A percentile compares a stretch with the other conserved stretches of the same genome.
These are phyloP conservation scores for Colletotrichum liriopes DNA, from an alignment of 2,329 filamentous ascomycete genomes.

Conservation along the genomic window DNA sequence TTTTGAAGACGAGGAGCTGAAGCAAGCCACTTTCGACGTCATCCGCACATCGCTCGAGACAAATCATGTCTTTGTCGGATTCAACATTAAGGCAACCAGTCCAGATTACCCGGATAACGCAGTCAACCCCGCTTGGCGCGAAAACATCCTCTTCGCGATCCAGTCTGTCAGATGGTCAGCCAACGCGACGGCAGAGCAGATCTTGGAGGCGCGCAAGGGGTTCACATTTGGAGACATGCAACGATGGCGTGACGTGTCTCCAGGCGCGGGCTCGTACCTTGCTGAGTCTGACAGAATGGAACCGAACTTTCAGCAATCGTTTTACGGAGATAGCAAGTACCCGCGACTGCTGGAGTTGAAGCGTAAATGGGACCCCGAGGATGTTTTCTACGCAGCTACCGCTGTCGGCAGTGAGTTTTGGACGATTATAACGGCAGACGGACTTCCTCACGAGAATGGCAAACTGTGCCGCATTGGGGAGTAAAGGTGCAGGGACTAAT, in stretches of 20 bases:
- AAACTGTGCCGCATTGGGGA: neutral
- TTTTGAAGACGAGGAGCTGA: conserved; percentile 16
- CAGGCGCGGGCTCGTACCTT: conserved; percentile 47
- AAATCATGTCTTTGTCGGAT: conserved; percentile 24
- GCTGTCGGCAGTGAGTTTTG: conserved; percentile 50
- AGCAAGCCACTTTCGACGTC: conserved; percentile 24
- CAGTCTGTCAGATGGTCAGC: conserved; percentile 36
- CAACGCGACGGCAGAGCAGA: conserved; percentile 27
- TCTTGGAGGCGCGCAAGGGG: conserved; percentile 45
- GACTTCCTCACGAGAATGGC: conserved; percentile 34
- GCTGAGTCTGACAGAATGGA: conserved; percentile 52
- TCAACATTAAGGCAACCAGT: conserved; percentile 32
- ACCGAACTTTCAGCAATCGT: conserved; percentile 49
- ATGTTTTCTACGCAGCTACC: conserved; percentile 49
- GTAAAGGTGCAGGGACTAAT: neutral
- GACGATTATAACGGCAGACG: conserved; percentile 35
- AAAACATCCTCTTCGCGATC: conserved; percentile 54
- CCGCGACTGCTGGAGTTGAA: conserved; percentile 48
- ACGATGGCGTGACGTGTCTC: conserved; percentile 49
- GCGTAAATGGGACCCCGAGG: conserved; percentile 49
- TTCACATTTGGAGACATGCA: conserved; percentile 51
- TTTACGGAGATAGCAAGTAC: conserved; percentile 51
- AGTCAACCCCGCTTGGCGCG: conserved; percentile 63
- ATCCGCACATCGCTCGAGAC: conserved; percentile 31
- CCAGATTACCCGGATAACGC: conserved; percentile 50